Base-by-base conservation (phyloP, 2,329 filamentous ascomycete genomes). In the Arthroderma sp. region DNA sequence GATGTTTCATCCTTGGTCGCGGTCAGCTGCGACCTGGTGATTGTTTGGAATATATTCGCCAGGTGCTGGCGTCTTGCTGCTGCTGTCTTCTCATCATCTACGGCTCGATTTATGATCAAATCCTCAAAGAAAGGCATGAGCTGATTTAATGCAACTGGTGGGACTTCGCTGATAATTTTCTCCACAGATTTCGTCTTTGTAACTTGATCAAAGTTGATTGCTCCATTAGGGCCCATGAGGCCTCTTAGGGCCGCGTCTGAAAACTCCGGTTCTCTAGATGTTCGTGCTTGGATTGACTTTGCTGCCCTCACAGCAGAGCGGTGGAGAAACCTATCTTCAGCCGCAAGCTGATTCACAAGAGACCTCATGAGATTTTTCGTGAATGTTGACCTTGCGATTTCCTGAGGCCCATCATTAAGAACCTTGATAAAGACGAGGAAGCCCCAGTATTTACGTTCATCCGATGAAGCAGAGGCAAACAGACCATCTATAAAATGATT, bases 391-490 rank as follows among this genome's bases (percentile, higher is more conserved):
- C 71, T 43, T 68, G 75, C 54, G 72, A 74, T 46, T 59, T 69
- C 51, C 50, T 61, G 51, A 61, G 75, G 58, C 55, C 67, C 66
- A 33, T 66, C 69, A 30, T 70, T 67, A 3, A 95, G 66, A 54
- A 87, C 77, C 56, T 82, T 85, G 54, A 82, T 79, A 56, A 95
- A 86, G 2, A 96, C 75, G 56, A 88, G 78, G 64, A 96, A 89
- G 0, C 91, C 91, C 63, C 86, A 87, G 56, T 86, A 86, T 63
- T 95, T 96, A 45, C 93, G 83, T 54, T 88, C 86, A 37, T 88
- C 80, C 1, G 87, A 93, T 5, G 88, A 82, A 7, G 75, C 78
- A 46, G 82, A 77, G 4, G 85, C 82, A 59, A 96, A 95, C 3
- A 95, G 72, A 6, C 83, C 82, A 58, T 89, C 84, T 89, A 50